Evolutionary conservation across 345 rosid species (phyloP).

Genomic region (Trapa incisa): DNA sequence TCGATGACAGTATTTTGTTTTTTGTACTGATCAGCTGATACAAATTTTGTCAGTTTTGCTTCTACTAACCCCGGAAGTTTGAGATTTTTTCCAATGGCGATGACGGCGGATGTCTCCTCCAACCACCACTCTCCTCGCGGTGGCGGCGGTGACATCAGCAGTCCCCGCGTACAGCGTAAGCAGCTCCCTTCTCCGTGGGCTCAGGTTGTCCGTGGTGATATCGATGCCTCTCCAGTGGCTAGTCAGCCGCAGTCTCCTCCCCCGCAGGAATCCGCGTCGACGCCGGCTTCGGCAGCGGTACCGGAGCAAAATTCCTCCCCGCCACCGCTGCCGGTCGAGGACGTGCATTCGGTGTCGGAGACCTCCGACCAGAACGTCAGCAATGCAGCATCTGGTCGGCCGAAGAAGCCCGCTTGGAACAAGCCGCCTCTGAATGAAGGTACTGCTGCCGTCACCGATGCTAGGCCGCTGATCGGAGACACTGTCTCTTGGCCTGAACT

Average conservation of each 20-base stretch:
- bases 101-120: slow-evolving; percentile 19
- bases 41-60: background rate
- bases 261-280: slow-evolving; percentile 14
- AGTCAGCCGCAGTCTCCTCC: slow-evolving; percentile 14
- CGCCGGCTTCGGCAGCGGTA: no score
- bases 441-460: slow-evolving; percentile 17
- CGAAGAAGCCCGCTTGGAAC: slow-evolving; percentile 48
- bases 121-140: slow-evolving; percentile 17
- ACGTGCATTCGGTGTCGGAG: slow-evolving; percentile 15
- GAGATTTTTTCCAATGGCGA: slow-evolving; percentile 4
- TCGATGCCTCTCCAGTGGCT: slow-evolving; percentile 8
- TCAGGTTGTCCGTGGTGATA: slow-evolving; percentile 30
- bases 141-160: slow-evolving; percentile 14
- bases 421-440: slow-evolving; percentile 19
- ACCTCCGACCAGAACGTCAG: slow-evolving; percentile 17
- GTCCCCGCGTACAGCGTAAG: slow-evolving; percentile 22
- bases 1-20: background rate
- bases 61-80: background rate
- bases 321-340: slow-evolving; percentile 13
- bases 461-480: slow-evolving; percentile 36
- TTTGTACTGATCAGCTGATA: background rate
- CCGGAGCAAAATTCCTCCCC: slow-evolving; percentile 13
- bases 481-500: slow-evolving; percentile 59
- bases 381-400: slow-evolving; percentile 20
- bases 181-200: slow-evolving; percentile 30